Percentiles rank a stretch among this genome's conserved stretches.
Evolutionary conservation across 2,329 filamentous ascomycete species (phyloP).

Genomic region (Daldinia sp.): DNA sequence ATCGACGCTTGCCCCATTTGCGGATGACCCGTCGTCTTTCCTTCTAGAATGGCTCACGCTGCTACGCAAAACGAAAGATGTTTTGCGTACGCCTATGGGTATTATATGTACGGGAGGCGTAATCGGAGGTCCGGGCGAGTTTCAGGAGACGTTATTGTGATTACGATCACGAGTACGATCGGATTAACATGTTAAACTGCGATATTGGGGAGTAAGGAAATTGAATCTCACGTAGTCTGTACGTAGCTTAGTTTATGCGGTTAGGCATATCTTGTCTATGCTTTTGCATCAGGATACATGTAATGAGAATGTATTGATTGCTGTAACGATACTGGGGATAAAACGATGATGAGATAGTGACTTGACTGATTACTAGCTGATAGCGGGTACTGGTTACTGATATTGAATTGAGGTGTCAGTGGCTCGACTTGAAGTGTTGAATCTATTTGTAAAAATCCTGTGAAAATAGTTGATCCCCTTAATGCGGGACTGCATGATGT

Average conservation of each 20-base stretch:
- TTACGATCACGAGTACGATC: not conserved
- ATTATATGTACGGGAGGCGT: slow-evolving; percentile 58
- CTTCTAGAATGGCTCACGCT: slow-evolving; percentile 65
- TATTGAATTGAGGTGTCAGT: too few species aligned
- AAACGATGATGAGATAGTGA: not conserved
- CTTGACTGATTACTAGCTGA: too few species aligned
- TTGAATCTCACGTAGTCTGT: not conserved
- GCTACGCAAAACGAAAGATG: slow-evolving; percentile 63
- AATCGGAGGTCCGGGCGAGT: not conserved
- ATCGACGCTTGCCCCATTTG: slow-evolving; percentile 21
- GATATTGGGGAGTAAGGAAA: not conserved
- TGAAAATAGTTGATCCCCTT: too few species aligned
- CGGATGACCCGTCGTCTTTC: slow-evolving; percentile 52
- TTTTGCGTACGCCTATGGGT: slow-evolving; percentile 67
- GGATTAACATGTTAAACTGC: not conserved
- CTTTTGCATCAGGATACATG: not conserved
- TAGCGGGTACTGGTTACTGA: too few species aligned
- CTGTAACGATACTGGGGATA: not conserved
- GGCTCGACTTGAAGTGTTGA: too few species aligned
- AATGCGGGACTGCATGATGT: too few species aligned
- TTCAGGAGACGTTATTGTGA: not conserved
- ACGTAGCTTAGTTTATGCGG: not conserved
- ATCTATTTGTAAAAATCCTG: too few species aligned
- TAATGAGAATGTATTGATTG: not conserved
- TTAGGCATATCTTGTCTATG: not conserved